Evolutionary conservation across 768 basidiomycete species (phyloP).

Genomic region (Termitomyces sp.): DNA sequence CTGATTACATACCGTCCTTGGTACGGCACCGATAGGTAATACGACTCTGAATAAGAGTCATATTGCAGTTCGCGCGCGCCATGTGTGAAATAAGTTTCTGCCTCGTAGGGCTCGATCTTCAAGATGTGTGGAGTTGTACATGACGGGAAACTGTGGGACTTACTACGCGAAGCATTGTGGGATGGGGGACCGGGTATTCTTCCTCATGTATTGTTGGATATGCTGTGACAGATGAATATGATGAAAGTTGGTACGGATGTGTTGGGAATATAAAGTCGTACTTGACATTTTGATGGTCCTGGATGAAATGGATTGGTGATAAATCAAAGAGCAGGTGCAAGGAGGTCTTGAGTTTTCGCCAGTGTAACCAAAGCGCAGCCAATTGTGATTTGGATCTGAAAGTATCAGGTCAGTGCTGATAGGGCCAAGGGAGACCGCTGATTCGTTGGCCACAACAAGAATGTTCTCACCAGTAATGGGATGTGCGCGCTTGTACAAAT

Average conservation of each 20-base stretch:
- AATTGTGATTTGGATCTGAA: not conserved
- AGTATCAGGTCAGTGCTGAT: not conserved
- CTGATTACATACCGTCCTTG: conserved; percentile 7
- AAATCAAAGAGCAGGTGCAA: not conserved
- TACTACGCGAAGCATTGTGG: conserved; percentile 7
- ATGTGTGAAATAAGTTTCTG: conserved; percentile 8
- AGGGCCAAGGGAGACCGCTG: no score
- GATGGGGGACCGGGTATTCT: not conserved
- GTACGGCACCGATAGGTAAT: conserved; percentile 6
- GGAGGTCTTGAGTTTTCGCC: not conserved
- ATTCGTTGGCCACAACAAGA: not conserved
- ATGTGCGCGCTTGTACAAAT: not conserved
- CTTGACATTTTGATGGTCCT: not conserved
- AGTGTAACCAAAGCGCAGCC: no score
- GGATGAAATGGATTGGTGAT: not conserved
- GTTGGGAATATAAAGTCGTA: not conserved
- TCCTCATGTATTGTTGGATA: not conserved
- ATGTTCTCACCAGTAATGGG: not conserved
- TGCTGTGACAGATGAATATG: not conserved
- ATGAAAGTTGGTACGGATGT: not conserved
- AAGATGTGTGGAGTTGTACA: not conserved
- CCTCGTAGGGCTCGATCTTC: conserved; percentile 6
- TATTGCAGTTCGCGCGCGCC: conserved; percentile 6
- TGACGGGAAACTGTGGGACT: not conserved
- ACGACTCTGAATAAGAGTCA: conserved; percentile 6